phyloP scores from a whole-genome alignment of 2,329 filamentous ascomycete species.

The Colletotrichum eleusines region DNA sequence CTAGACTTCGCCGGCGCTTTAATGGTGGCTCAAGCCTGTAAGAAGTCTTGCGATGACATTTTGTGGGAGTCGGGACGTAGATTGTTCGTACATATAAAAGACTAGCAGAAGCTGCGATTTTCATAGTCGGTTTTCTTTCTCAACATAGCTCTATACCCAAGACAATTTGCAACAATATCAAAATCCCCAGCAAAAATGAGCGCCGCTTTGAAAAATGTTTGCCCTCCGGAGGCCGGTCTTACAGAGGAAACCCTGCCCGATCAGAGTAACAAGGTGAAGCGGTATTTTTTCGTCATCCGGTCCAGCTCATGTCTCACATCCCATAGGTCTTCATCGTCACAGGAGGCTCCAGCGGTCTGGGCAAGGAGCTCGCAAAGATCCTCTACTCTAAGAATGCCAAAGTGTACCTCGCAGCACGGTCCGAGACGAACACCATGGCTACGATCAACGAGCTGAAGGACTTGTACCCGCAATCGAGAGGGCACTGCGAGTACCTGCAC shows the following conservation, averaged over 20 bases:
- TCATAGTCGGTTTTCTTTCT: background rate
- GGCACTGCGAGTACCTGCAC: slow-evolving; percentile 52
- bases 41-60: background rate
- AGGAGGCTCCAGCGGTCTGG: slow-evolving; percentile 48
- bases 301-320: background rate
- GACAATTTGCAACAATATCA: background rate
- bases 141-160: too few species aligned
- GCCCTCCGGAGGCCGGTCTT: slow-evolving; percentile 5
- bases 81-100: background rate
- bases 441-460: slow-evolving; percentile 29
- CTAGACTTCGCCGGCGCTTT: background rate
- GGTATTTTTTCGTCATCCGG: too few species aligned
- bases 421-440: slow-evolving; percentile 4
- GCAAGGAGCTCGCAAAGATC: slow-evolving; percentile 60
- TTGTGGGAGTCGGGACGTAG: background rate
- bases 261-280: slow-evolving; percentile 18
- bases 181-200: background rate
- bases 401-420: slow-evolving; percentile 62
- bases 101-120: too few species aligned
- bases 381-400: slow-evolving; percentile 62
- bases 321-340: slow-evolving; percentile 57
- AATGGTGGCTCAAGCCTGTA: too few species aligned
- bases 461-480: slow-evolving; percentile 47
- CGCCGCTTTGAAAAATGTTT: background rate
- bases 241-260: slow-evolving; percentile 23